phyloP scores from a whole-genome alignment of 1,284 basidiomycete genomes.

The Marasmius fiardii region DNA sequence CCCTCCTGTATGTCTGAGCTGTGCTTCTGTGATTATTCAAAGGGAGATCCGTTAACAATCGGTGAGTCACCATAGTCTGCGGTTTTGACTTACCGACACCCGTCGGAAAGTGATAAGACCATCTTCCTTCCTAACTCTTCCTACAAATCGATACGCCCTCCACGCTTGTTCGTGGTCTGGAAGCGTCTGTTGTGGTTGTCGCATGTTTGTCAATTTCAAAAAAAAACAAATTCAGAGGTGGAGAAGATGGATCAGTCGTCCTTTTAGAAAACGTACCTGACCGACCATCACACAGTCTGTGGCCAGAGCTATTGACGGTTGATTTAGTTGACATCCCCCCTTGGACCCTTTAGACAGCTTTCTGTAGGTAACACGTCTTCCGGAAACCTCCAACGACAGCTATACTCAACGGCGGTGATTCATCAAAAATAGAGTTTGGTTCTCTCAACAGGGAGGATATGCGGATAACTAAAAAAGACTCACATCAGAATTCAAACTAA shows the following conservation, averaged over 20 bases:
- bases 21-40: constrained; percentile 26
- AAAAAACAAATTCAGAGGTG: background rate
- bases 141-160: constrained; percentile 41
- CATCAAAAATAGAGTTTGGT: no score
- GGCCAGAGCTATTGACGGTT: constrained; percentile 17
- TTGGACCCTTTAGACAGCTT: constrained; percentile 16
- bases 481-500: constrained; percentile 18
- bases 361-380: constrained; percentile 23
- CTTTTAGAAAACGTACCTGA: constrained; percentile 28
- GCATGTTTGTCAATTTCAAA: background rate
- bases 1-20: constrained; percentile 21
- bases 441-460: background rate
- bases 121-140: constrained; percentile 34
- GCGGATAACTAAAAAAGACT: constrained; percentile 1
- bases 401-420: background rate
- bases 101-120: constrained; percentile 39
- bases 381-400: constrained; percentile 12
- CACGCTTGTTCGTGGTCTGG: constrained; percentile 44
- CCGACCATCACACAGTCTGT: constrained; percentile 35
- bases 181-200: constrained; percentile 42
- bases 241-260: background rate
- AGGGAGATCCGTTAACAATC: background rate
- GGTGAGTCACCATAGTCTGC: constrained; percentile 18
- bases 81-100: constrained; percentile 32
- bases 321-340: background rate